Conservation (phyloP, 1,139 yeast species). For the Lodderomyces oxycetoniae region DNA sequence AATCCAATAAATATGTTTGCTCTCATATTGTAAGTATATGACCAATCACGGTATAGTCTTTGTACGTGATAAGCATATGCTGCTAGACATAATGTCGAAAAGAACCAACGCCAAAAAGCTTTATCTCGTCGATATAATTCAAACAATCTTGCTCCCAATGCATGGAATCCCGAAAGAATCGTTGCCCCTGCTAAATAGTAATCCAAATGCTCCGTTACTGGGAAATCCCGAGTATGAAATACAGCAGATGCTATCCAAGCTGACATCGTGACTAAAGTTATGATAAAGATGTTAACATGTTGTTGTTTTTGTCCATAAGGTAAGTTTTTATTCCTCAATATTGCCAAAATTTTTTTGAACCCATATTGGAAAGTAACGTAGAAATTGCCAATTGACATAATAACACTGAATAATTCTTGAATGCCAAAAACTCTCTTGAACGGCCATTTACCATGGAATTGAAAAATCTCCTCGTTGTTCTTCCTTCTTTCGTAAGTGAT, state of each 20-base stretch:
- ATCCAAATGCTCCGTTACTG: constrained; percentile 77
- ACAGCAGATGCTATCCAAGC: constrained; percentile 88
- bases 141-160: constrained; percentile 54
- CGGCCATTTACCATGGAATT: constrained; percentile 98
- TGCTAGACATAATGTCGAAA: constrained; percentile 40
- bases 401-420: constrained; percentile 79
- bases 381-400: constrained; percentile 78
- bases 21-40: constrained; percentile 90
- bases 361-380: constrained; percentile 65
- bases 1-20: constrained; percentile 80
- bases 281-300: constrained; percentile 34
- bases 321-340: constrained; percentile 12
- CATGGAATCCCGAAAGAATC: constrained; percentile 73
- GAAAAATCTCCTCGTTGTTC: constrained; percentile 50
- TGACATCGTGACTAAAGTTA: constrained; percentile 60
- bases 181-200: constrained; percentile 92
- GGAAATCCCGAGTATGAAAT: constrained; percentile 81
- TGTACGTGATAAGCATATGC: constrained; percentile 61
- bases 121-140: constrained; percentile 45
- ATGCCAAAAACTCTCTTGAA: constrained; percentile 67
- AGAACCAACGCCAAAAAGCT: constrained; percentile 22
- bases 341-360: constrained; percentile 29
- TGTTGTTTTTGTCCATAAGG: constrained; percentile 22
- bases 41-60: constrained; percentile 71
- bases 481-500: constrained; percentile 53